A percentile compares a stretch with the other conserved stretches of the same genome.
Conservation (phyloP, 371 early-diverging fungal species). For the Dinochytrium kinnereticum region DNA sequence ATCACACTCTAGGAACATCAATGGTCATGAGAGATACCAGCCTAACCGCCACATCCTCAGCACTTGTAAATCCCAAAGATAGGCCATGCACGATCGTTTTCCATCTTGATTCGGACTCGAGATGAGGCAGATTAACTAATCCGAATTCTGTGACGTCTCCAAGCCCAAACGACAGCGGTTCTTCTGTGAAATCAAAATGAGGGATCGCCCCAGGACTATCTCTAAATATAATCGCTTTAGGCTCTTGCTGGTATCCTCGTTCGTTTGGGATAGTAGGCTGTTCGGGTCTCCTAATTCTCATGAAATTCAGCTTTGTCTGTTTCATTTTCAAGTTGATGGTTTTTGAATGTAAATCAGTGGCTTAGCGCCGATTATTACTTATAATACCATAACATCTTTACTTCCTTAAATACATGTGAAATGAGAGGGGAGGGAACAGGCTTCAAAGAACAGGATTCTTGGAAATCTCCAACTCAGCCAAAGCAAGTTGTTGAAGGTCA, state of each 20-base stretch:
- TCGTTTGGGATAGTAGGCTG: neutral
- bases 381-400: too few species aligned
- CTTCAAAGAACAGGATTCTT: constrained; percentile 1
- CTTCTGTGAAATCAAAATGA: neutral
- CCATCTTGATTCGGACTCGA: constrained; percentile 11
- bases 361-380: too few species aligned
- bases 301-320: constrained; percentile 14
- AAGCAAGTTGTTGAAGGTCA: constrained; percentile 40
- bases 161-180: neutral
- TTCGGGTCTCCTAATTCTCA: neutral
- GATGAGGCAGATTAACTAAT: neutral
- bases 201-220: neutral
- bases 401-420: too few species aligned
- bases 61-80: neutral
- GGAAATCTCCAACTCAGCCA: constrained; percentile 19
- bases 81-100: neutral
- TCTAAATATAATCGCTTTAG: too few species aligned
- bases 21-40: neutral
- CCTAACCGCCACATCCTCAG: constrained; percentile 22
- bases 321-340: too few species aligned
- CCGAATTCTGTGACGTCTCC: neutral
- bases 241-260: too few species aligned
- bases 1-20: constrained; percentile 27
- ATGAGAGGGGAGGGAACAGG: too few species aligned
- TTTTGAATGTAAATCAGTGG: too few species aligned